phyloP scores from a whole-genome alignment of 1,284 basidiomycete species.

The Puccinia horiana region DNA sequence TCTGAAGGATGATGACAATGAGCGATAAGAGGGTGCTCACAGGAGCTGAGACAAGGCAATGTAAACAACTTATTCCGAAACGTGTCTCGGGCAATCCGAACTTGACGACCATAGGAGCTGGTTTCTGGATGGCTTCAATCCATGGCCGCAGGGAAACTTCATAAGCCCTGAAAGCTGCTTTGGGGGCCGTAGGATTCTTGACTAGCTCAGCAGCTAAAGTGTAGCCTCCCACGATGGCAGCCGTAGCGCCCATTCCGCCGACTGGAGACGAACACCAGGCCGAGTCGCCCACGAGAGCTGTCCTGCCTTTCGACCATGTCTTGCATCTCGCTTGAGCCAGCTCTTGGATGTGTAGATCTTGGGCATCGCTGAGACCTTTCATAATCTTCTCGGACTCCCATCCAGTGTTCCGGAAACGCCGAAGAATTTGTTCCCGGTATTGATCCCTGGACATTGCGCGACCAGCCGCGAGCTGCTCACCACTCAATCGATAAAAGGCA shows the following conservation, averaged over 20 bases:
- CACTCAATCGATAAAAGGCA: neutral
- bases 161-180: constrained; percentile 3
- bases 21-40: neutral
- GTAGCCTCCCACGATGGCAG: neutral
- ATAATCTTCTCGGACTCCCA: constrained; percentile 51
- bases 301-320: constrained; percentile 52
- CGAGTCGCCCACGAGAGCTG: constrained; percentile 53
- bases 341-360: constrained; percentile 52
- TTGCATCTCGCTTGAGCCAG: constrained; percentile 51
- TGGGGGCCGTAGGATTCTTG: neutral
- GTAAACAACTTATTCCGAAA: neutral
- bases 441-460: neutral
- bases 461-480: neutral
- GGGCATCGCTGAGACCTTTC: constrained; percentile 37
- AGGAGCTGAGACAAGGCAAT: neutral
- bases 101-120: neutral
- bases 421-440: constrained; percentile 49
- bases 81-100: neutral
- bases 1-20: neutral
- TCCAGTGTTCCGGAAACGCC: constrained; percentile 46
- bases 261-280: constrained; percentile 52
- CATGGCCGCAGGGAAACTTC: neutral
- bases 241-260: constrained; percentile 52
- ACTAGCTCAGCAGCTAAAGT: constrained; percentile 52
- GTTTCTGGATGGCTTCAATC: neutral